Base-by-base conservation (phyloP, 345 rosid species). In the Durio zibethinus region DNA sequence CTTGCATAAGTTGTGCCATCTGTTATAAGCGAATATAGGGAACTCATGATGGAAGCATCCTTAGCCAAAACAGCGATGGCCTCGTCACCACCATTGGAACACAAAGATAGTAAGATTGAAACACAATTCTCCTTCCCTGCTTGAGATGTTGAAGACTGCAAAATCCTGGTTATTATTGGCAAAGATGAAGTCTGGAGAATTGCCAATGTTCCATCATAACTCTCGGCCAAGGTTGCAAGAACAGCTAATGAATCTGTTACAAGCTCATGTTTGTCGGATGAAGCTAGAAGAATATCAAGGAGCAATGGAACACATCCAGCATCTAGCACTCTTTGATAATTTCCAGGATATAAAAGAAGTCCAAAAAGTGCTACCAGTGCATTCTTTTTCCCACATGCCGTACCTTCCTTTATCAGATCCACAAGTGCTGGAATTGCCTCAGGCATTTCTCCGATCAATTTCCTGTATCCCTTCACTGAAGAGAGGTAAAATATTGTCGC, bases 401-500 rank as follows among this genome's bases (percentile, higher is more conserved):
- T 86, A 2, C 92, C 96, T 3, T 83, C 78, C 66, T 82, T 83
- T 43, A 92, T 81, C 25, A 92, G 87, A 12, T 84, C 89, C 62
- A 84, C 82, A 8, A 94, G 87, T 38, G 85, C 87, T 0, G 94
- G 84, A 84, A 92, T 79, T 31, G 90, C 82, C 6, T 85, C 89
- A 0, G 89, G 79, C 31, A 80, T 78, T 82, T 92, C 97, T 11
- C 97, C 92, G 0, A 94, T 89, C 53, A 84, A 0, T 83, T 77
- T 88, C 56, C 84, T 86, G 78, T 86, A 83, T 16, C 83, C 87
- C 62, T 90, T 86, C 27, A 87, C 89, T 8, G 93, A 89, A 63
- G 97, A 88, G 0, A 94, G 87, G 80, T 90, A 91, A 62, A 91
- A 91, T 23, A 90, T 73, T 20, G 92, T 78, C 27, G 98, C 95